Base-by-base conservation (phyloP, 164 flowering plant species). In the Chloranthus sessilifolius region DNA sequence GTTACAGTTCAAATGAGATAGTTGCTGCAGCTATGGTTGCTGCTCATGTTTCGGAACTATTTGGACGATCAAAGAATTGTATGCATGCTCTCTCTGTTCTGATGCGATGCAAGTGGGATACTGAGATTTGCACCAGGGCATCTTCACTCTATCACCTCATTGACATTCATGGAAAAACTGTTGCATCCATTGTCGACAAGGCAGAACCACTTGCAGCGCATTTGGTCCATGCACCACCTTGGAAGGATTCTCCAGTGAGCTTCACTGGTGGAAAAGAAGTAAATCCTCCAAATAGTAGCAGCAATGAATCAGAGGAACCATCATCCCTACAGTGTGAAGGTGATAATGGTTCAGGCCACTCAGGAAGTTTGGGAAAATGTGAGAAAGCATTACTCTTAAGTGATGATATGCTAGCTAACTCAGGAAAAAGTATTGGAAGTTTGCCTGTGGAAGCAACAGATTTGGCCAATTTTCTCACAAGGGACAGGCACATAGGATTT, bases 11-110 rank as follows among this genome's bases (percentile, higher is more conserved):
- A 61, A 91, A 78, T 70, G 98, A 91, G 66, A 87, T 91, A 45
- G 85, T 91, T 47, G 98, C 96, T 52, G 96, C 96, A 30, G 98
- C 96, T 47, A 88, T 91, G 98, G 98, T 91, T 55, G 96, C 98
- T 28, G 98, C 98, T 53, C 98, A 91, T 68, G 65, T 88, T 47
- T 91, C 96, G 55, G 96, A 88, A 56, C 71, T 91, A 14, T 91
- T 88, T 40, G 72, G 95, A 63, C 73, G 77, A 24, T 88, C 98
- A 29, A 91, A 88, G 70, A 82, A 95, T 30, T 83, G 92, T 63
- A 88, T 76, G 88, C 83, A 82, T 67, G 82, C 96, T 41, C 83
- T 91, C 19, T 80, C 90, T 50, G 72, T 77, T 47, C 62, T 91
- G 47, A 79, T 81, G 75, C 58, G 74, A 25, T 91, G 95, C 77